phyloP scores from a whole-genome alignment of 1,284 basidiomycete species.

The Microbotryum scabiosae region DNA sequence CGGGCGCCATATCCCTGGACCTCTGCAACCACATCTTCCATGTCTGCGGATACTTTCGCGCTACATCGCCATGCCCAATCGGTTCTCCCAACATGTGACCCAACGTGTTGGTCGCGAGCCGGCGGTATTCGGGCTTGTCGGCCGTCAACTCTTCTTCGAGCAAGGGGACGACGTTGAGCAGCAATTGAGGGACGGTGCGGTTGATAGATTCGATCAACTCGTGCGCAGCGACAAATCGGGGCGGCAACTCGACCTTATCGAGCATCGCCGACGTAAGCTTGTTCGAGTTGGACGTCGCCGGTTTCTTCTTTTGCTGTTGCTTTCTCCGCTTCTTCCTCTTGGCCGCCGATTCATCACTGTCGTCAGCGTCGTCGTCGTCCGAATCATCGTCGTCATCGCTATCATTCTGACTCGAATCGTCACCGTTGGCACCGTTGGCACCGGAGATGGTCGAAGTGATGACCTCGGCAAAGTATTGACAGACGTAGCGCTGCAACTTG shows the following conservation, averaged over 20 bases:
- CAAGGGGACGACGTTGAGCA: conserved; percentile 85
- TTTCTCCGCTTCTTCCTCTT: conserved; percentile 2
- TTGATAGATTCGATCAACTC: conserved; percentile 77
- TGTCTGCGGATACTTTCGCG: conserved; percentile 67
- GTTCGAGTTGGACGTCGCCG: neutral
- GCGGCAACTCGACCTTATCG: conserved; percentile 32
- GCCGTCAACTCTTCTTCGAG: conserved; percentile 83
- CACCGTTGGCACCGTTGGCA: neutral
- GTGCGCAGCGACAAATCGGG: conserved; percentile 58
- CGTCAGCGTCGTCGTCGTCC: conserved; percentile 40
- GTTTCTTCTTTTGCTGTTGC: conserved; percentile 10
- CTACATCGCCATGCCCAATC: conserved; percentile 52
- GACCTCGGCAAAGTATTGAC: conserved; percentile 73
- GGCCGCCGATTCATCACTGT: neutral
- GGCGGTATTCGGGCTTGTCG: conserved; percentile 62
- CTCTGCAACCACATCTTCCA: conserved; percentile 81
- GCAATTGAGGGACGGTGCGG: conserved; percentile 65
- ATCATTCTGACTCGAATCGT: conserved; percentile 11
- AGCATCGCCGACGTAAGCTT: conserved; percentile 8
- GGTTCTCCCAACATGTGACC: conserved; percentile 82
- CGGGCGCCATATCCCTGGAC: conserved; percentile 63
- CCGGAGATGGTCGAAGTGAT: conserved; percentile 52
- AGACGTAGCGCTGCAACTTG: conserved; percentile 80
- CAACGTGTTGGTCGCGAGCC: conserved; percentile 71
- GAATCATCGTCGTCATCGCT: conserved; percentile 43